phyloP scores from a whole-genome alignment of 2,329 filamentous ascomycete species.

The Diplodia mutila region DNA sequence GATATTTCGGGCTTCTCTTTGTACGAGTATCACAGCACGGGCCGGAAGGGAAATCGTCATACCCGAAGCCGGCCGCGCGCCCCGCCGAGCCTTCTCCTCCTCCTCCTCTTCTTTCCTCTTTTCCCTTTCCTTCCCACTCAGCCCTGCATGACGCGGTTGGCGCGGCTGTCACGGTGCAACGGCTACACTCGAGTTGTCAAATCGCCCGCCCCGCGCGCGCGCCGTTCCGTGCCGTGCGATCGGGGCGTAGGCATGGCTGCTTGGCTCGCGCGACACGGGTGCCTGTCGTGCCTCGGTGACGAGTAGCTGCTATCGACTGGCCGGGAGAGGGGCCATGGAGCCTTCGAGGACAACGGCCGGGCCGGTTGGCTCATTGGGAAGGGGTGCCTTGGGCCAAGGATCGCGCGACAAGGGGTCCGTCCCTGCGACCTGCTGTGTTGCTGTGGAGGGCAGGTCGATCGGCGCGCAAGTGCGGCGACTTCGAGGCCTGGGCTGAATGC shows the following conservation, averaged over 20 bases:
- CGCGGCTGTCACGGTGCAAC: not conserved
- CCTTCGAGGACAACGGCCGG: not conserved
- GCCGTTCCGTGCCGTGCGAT: not conserved
- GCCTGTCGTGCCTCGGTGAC: not conserved
- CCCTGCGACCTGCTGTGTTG: not conserved
- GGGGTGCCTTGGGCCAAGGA: not conserved
- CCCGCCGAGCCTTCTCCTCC: not conserved
- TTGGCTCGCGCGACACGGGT: not conserved
- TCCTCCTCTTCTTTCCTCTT: not conserved
- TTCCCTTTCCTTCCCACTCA: not conserved
- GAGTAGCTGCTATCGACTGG: not conserved
- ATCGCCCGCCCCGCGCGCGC: not conserved
- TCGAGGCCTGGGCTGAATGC: not conserved
- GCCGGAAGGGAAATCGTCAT: not conserved
- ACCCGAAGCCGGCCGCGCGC: not conserved
- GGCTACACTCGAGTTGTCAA: not conserved
- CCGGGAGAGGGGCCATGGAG: not conserved
- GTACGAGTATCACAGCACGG: constrained; percentile 16
- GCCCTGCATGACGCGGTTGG: not conserved
- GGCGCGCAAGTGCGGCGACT: not conserved
- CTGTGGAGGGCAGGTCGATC: not conserved
- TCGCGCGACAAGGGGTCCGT: not conserved
- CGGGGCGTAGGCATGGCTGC: not conserved
- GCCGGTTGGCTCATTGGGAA: not conserved
- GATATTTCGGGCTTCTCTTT: not conserved